phyloP scores from a whole-genome alignment of 805 yeast genomes.

The Ogataea parapolymorpha region DNA sequence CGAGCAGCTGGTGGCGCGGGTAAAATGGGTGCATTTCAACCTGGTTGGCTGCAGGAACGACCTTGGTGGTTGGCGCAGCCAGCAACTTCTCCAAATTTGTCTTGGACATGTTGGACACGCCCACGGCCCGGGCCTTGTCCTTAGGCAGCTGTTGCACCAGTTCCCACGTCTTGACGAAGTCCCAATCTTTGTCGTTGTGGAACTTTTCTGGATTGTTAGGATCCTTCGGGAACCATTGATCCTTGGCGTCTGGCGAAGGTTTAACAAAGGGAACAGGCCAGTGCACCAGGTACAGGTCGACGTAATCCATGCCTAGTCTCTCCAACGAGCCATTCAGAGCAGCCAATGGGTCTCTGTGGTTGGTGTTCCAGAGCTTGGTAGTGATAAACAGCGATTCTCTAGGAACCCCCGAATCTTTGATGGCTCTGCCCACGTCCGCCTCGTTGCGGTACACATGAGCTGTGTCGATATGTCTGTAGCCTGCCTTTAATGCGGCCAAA shows the following conservation, averaged over 20 bases:
- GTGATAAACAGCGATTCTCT: constrained; percentile 66
- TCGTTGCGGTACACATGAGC: constrained; percentile 67
- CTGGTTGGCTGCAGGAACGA: constrained; percentile 51
- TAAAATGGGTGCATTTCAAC: constrained; percentile 14
- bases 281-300: constrained; percentile 75
- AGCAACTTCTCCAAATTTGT: constrained; percentile 50
- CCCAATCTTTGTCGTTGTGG: constrained; percentile 28
- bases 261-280: constrained; percentile 68
- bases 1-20: constrained; percentile 51
- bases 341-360: constrained; percentile 45
- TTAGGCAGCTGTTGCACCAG: constrained; percentile 53
- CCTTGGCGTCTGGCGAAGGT: constrained; percentile 31
- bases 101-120: constrained; percentile 70
- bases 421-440: constrained; percentile 55
- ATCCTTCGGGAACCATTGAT: constrained; percentile 19
- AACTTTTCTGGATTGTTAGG: constrained; percentile 27
- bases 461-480: constrained; percentile 72
- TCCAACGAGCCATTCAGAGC: constrained; percentile 58
- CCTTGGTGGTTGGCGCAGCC: constrained; percentile 41
- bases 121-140: constrained; percentile 59
- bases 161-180: constrained; percentile 58
- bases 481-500: constrained; percentile 53
- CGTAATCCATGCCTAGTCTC: constrained; percentile 67
- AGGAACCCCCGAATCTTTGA: constrained; percentile 56
- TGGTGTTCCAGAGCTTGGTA: constrained; percentile 63